phyloP scores from a whole-genome alignment of 2,329 filamentous ascomycete species.

The Pseudopyricularia cyperi region DNA sequence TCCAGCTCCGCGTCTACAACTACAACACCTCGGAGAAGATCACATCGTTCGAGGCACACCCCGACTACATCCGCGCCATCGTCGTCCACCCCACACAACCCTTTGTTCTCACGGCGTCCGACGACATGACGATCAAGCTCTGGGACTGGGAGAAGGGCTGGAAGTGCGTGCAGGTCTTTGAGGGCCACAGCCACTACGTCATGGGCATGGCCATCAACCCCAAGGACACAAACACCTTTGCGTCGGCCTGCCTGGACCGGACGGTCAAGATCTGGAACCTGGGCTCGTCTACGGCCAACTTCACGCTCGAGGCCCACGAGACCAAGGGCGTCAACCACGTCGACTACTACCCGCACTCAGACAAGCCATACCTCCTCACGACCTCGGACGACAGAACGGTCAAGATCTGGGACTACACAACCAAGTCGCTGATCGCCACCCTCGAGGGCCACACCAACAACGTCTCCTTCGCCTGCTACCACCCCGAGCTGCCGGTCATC shows the following conservation, averaged over 20 bases:
- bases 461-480: constrained; percentile 95
- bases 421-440: constrained; percentile 91
- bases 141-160: constrained; percentile 99
- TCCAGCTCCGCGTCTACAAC: constrained; percentile 47
- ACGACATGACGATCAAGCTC: constrained; percentile 97
- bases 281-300: constrained; percentile 86
- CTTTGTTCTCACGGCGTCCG: constrained; percentile 88
- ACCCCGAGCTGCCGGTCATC: constrained; percentile 92
- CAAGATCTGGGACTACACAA: constrained; percentile 99
- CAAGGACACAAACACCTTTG: constrained; percentile 87
- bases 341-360: constrained; percentile 69
- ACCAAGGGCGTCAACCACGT: constrained; percentile 97
- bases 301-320: constrained; percentile 93
- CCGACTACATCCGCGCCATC: constrained; percentile 96
- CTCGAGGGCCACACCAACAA: constrained; percentile 96
- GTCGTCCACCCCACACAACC: constrained; percentile 91
- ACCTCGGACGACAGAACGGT: constrained; percentile 94
- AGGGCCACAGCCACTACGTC: constrained; percentile 86
- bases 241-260: constrained; percentile 86
- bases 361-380: constrained; percentile 80
- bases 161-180: constrained; percentile 96
- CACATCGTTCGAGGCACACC: constrained; percentile 90
- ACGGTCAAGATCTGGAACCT: constrained; percentile 73
- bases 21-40: constrained; percentile 99
- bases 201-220: constrained; percentile 97